Evolutionary conservation across 805 yeast species (phyloP).

Genomic region (Sungouiozyma intestinalis): DNA sequence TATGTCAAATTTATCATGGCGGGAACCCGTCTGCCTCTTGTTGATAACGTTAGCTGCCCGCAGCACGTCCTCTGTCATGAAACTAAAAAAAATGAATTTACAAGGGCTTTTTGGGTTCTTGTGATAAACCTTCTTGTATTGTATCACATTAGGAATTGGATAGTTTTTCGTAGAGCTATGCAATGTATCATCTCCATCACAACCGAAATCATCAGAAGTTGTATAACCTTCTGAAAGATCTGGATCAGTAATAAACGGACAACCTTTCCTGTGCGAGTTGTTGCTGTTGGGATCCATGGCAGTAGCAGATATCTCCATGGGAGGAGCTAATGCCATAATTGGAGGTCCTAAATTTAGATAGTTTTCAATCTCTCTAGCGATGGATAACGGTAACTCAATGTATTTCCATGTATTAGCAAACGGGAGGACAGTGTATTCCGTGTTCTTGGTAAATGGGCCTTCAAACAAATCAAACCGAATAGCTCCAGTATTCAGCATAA

Average conservation of each 20-base stretch:
- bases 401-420: conserved; percentile 72
- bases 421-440: conserved; percentile 77
- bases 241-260: conserved; percentile 19
- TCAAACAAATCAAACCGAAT: conserved; percentile 75
- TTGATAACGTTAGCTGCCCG: conserved; percentile 32
- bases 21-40: neutral
- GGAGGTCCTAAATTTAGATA: conserved; percentile 43
- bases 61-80: conserved; percentile 35
- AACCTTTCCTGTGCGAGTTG: conserved; percentile 3
- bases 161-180: conserved; percentile 50
- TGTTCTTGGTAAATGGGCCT: conserved; percentile 74
- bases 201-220: conserved; percentile 77
- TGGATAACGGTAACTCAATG: conserved; percentile 44
- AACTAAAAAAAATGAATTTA: conserved; percentile 62
- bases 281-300: neutral
- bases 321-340: conserved; percentile 13
- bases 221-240: conserved; percentile 56
- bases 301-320: conserved; percentile 3
- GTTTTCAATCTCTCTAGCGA: conserved; percentile 46
- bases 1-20: conserved; percentile 20
- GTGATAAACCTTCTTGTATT: conserved; percentile 24
- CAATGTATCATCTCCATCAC: conserved; percentile 76
- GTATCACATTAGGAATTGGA: conserved; percentile 73
- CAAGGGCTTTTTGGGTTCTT: neutral
- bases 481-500: conserved; percentile 78